These are phyloP conservation scores for Kazachstania taianensis DNA, from an alignment of 805 yeast genomes.

Conservation along the genomic window DNA sequence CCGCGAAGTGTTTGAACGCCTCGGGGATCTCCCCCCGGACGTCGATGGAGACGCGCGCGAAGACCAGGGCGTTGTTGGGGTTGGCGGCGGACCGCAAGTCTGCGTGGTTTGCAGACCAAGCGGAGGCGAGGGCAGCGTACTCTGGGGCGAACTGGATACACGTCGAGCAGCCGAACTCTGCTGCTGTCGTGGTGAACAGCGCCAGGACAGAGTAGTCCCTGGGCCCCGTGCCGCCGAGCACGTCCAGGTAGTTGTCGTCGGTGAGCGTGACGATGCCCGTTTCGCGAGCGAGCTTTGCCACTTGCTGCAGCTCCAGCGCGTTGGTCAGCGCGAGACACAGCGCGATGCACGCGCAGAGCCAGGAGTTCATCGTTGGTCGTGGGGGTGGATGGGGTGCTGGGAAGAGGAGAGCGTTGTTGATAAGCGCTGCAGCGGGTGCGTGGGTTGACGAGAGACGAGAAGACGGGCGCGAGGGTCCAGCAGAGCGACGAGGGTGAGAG, in stretches of 20 bases:
- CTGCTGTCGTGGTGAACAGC: constrained; percentile 62
- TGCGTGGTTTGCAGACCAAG: constrained; percentile 55
- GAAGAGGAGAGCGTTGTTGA: too few species aligned
- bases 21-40: constrained; percentile 43
- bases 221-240: constrained; percentile 41
- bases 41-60: constrained; percentile 65
- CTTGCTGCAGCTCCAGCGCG: too few species aligned
- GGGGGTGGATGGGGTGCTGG: too few species aligned
- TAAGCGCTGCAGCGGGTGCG: too few species aligned
- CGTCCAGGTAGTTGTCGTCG: constrained; percentile 48
- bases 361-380: too few species aligned
- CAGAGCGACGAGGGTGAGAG: too few species aligned
- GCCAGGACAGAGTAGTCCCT: constrained; percentile 53
- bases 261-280: constrained; percentile 39
- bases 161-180: constrained; percentile 64
- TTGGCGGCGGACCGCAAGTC: constrained; percentile 29
- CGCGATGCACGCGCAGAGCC: too few species aligned
- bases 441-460: too few species aligned
- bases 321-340: too few species aligned
- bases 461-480: too few species aligned
- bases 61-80: constrained; percentile 37
- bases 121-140: constrained; percentile 47
- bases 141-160: constrained; percentile 66
- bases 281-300: too few species aligned
- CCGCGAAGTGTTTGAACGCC: constrained; percentile 32